Evolutionary conservation across 768 basidiomycete genomes (phyloP).

Genomic region (Clathrus columnatus): DNA sequence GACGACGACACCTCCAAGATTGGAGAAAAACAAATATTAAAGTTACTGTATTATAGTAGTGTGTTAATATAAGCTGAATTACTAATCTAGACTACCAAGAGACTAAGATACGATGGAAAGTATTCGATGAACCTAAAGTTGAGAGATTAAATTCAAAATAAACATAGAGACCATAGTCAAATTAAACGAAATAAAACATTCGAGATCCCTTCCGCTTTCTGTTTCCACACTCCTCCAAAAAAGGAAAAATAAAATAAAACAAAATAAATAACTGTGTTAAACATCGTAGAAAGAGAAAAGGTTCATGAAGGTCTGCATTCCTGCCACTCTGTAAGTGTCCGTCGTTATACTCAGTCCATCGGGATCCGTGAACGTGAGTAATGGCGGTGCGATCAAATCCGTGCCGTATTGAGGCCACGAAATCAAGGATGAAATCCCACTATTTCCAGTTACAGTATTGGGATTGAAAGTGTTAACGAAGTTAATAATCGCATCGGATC

Average conservation of each 20-base stretch:
- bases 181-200: no score
- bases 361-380: constrained; percentile 33
- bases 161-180: no score
- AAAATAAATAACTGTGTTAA: background rate
- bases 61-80: no score
- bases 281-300: background rate
- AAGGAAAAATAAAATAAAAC: background rate
- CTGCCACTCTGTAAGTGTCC: constrained; percentile 36
- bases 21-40: no score
- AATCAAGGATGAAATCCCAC: constrained; percentile 18
- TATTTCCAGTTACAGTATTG: constrained; percentile 23
- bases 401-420: constrained; percentile 39
- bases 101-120: no score
- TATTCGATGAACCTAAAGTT: no score
- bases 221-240: no score
- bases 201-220: no score
- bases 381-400: constrained; percentile 19
- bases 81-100: no score
- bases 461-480: constrained; percentile 37
- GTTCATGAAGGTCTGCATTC: constrained; percentile 19
- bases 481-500: constrained; percentile 39
- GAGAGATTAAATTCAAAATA: no score
- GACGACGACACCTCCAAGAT: no score
- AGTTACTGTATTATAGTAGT: no score
- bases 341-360: constrained; percentile 27